Conservation (phyloP, 495 filamentous ascomycete genomes). For the Jackrogersella minutella region DNA sequence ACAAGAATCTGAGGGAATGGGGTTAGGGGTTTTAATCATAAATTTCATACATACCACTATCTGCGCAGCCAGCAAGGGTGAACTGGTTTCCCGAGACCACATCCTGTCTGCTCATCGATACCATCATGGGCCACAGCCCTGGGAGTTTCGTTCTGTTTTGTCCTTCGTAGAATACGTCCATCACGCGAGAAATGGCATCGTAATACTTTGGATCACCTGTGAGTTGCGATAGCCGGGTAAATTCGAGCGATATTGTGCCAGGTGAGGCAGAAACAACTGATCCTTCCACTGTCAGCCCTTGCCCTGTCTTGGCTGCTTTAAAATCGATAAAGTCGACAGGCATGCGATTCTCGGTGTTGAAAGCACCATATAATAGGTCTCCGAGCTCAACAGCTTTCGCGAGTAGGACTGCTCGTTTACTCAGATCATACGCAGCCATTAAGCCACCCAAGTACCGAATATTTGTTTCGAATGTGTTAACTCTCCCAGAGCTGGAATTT, state of each 20-base stretch:
- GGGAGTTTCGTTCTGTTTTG: slow-evolving; percentile 75
- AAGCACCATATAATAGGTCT: slow-evolving; percentile 82
- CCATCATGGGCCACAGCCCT: slow-evolving; percentile 80
- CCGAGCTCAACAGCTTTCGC: slow-evolving; percentile 84
- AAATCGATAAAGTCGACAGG: slow-evolving; percentile 68
- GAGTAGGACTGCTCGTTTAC: slow-evolving; percentile 72
- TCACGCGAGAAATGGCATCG: slow-evolving; percentile 84
- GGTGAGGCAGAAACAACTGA: slow-evolving; percentile 49
- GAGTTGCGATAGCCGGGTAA: slow-evolving; percentile 84
- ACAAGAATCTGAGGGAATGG: not conserved
- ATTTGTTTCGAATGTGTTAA: slow-evolving; percentile 84
- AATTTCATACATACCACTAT: slow-evolving; percentile 58
- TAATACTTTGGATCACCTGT: slow-evolving; percentile 90
- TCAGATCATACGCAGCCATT: slow-evolving; percentile 80
- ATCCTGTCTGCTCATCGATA: slow-evolving; percentile 65
- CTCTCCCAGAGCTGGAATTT: slow-evolving; percentile 61
- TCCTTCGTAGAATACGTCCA: slow-evolving; percentile 74
- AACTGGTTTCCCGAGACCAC: slow-evolving; percentile 57
- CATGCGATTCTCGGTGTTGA: slow-evolving; percentile 91
- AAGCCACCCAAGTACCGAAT: slow-evolving; percentile 85
- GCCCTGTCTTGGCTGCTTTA: slow-evolving; percentile 53
- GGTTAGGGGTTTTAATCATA: not conserved
- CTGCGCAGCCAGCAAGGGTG: slow-evolving; percentile 77
- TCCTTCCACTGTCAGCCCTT: slow-evolving; percentile 45
- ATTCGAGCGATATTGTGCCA: slow-evolving; percentile 77